phyloP scores from a whole-genome alignment of 768 basidiomycete species.

The Termitomyces sp. region DNA sequence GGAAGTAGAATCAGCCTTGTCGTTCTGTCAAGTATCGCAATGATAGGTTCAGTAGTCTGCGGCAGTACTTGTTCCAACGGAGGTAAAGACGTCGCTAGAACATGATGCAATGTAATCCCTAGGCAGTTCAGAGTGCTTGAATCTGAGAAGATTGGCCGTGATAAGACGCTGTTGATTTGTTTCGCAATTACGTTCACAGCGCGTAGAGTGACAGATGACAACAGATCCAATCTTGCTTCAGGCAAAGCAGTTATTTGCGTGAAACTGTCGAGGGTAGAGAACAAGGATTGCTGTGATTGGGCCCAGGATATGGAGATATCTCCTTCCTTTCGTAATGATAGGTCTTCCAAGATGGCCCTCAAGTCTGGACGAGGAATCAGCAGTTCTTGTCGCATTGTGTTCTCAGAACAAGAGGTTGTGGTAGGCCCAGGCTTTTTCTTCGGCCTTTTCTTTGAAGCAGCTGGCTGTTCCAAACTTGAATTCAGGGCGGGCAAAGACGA shows the following conservation, averaged over 20 bases:
- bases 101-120: constrained; percentile 15
- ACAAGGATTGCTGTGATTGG: constrained; percentile 19
- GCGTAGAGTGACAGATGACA: constrained; percentile 29
- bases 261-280: constrained; percentile 30
- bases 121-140: constrained; percentile 22
- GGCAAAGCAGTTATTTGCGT: constrained; percentile 27
- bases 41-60: constrained; percentile 10
- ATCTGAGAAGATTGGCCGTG: constrained; percentile 12
- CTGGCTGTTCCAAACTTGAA: constrained; percentile 14
- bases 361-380: constrained; percentile 13
- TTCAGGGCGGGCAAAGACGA: constrained; percentile 11
- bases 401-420: constrained; percentile 8
- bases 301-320: constrained; percentile 7
- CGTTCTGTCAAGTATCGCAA: constrained; percentile 17
- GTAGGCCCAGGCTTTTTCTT: constrained; percentile 18
- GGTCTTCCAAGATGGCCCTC: constrained; percentile 20
- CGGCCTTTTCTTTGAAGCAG: constrained; percentile 17
- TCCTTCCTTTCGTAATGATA: constrained; percentile 5
- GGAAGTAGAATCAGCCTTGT: constrained; percentile 17
- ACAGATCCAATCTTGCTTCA: constrained; percentile 22
- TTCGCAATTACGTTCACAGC: constrained; percentile 27
- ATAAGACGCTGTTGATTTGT: constrained; percentile 14
- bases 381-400: constrained; percentile 11
- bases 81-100: constrained; percentile 20
- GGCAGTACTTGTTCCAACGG: constrained; percentile 12